Conservation (phyloP, 2,329 filamentous ascomycete species). For the Tolypocladium guangdongense region DNA sequence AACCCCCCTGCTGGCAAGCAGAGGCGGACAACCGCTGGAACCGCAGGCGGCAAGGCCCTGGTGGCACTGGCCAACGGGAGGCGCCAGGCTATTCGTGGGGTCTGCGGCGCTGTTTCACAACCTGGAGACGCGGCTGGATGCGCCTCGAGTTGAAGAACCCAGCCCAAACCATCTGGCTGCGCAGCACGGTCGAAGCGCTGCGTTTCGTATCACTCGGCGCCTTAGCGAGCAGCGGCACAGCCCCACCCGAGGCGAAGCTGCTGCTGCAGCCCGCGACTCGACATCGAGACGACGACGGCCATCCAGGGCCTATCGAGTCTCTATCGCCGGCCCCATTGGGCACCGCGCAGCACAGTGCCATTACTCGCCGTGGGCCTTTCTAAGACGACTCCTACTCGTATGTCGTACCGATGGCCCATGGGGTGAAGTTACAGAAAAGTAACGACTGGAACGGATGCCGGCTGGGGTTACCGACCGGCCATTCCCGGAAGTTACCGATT, state of each 20-base stretch:
- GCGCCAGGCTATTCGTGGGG: neutral
- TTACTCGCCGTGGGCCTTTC: neutral
- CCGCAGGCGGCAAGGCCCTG: neutral
- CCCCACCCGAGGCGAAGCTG: neutral
- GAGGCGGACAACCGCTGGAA: neutral
- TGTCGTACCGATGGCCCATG: too few relatives aligned
- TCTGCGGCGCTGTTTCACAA: neutral
- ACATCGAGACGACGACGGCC: neutral
- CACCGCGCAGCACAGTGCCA: neutral
- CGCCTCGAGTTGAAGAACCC: neutral
- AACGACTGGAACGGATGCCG: too few relatives aligned
- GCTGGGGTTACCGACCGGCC: too few relatives aligned
- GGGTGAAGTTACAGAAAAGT: too few relatives aligned
- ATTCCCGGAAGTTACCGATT: too few relatives aligned
- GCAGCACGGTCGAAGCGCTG: neutral
- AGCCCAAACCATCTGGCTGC: neutral
- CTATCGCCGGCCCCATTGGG: neutral
- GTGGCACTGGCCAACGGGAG: neutral
- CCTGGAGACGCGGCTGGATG: neutral
- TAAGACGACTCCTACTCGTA: too few relatives aligned
- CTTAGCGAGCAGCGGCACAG: neutral
- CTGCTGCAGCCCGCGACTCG: neutral
- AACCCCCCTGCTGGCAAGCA: too few relatives aligned
- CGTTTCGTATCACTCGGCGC: neutral
- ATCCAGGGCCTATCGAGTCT: too few relatives aligned